Percentiles rank a stretch among this genome's conserved stretches.
Evolutionary conservation across 129 eudicot genomes (phyloP).

Genomic region (Flaveria trinervia): DNA sequence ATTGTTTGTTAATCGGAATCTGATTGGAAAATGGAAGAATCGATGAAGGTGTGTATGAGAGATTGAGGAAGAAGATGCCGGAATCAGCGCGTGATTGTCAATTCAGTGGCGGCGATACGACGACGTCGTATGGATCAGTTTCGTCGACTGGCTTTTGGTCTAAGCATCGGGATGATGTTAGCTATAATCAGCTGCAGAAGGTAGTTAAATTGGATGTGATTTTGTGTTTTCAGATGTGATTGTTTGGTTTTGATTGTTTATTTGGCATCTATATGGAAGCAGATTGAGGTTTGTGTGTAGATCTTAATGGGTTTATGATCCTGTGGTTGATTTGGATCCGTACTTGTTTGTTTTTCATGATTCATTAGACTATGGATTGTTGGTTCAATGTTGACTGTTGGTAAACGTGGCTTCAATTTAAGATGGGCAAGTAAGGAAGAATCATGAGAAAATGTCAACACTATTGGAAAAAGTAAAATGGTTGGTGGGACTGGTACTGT

Average conservation of each 20-base stretch:
- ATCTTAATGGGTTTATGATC: conserved; percentile 15
- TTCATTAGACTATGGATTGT: conserved; percentile 4
- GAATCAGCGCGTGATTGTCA: conserved; percentile 58
- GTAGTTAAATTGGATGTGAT: conserved; percentile 40
- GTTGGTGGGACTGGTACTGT: conserved; percentile 7
- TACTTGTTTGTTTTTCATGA: conserved; percentile 18
- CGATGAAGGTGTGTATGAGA: conserved; percentile 24
- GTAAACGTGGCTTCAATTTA: conserved; percentile 11
- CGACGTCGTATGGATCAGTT: conserved; percentile 56
- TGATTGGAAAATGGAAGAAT: conserved; percentile 24
- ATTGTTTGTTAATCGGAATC: conserved; percentile 21
- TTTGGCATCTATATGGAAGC: not conserved
- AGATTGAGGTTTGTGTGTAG: conserved; percentile 27
- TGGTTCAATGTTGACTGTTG: conserved; percentile 26
- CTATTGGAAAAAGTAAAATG: not conserved
- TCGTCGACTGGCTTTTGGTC: conserved; percentile 80
- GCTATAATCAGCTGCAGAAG: conserved; percentile 91
- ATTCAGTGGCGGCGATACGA: conserved; percentile 41
- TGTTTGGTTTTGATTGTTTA: conserved; percentile 6
- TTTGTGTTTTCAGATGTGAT: not conserved
- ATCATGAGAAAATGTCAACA: not conserved
- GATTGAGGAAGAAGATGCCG: conserved; percentile 61
- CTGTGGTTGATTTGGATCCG: conserved; percentile 16
- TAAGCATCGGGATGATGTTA: conserved; percentile 68
- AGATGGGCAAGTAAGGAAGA: not conserved